These are phyloP conservation scores for Vitellaria paradoxa DNA, from an alignment of 179 eudicot species.

Conservation along the genomic window DNA sequence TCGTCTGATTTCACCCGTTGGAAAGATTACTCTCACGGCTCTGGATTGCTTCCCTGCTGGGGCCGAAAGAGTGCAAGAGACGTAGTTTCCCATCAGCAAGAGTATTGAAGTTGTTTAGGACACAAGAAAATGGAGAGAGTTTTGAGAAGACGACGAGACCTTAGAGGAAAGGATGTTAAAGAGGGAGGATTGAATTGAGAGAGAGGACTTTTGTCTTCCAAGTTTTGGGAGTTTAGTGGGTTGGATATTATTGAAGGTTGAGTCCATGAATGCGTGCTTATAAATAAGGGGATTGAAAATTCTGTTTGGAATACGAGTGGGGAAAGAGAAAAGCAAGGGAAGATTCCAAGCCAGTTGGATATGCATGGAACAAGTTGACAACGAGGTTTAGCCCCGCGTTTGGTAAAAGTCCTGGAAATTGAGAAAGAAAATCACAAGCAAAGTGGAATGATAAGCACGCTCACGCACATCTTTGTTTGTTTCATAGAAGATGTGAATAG, in stretches of 20 bases:
- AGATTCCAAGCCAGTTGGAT: conserved; percentile 4
- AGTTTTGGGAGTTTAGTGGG: neutral
- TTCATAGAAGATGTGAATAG: neutral
- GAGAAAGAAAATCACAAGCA: no score
- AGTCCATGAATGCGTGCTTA: no score
- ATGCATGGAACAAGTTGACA: neutral
- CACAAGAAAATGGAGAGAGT: neutral
- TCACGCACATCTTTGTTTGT: neutral
- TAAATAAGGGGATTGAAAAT: neutral
- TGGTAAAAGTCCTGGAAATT: neutral
- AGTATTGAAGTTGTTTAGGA: no score
- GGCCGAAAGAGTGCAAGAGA: conserved; percentile 57
- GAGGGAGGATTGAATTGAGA: neutral
- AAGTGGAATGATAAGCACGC: neutral
- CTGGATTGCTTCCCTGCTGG: conserved; percentile 27
- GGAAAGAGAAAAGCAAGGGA: neutral
- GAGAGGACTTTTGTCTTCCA: neutral
- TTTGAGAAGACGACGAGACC: neutral
- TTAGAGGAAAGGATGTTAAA: neutral
- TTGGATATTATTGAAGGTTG: neutral
- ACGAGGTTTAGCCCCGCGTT: neutral
- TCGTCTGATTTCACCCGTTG: conserved; percentile 60
- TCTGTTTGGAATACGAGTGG: neutral
- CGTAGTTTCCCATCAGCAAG: conserved; percentile 64
- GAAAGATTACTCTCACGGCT: conserved; percentile 48